Evolutionary conservation across 1,284 basidiomycete species (phyloP), one percentile per base, ranked within the genome.

Genomic region (Sanghuangporus weigelae): DNA sequence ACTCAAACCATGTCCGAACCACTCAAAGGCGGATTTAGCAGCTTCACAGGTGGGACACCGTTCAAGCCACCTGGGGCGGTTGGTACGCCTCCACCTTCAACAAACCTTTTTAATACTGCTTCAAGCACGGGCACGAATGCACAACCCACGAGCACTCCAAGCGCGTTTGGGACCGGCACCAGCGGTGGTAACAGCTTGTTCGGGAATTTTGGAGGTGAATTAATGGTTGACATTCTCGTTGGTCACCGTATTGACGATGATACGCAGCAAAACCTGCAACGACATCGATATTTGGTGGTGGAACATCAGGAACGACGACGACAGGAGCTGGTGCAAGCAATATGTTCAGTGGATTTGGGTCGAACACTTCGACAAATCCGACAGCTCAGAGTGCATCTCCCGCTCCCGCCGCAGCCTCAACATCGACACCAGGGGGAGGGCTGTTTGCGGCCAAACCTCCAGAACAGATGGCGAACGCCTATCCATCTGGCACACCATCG

Each of bases 221-320:
- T 14, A 10, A 26, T 38, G 21, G 21, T 38, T 36, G 2, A 36
- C 16, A 12, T 23, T 12, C 10, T n/a, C 11, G 31, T n/a, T 19
- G 38, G 11, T 21, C 7, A 4, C 26, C 11, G 19, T 46, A 14
- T 44, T 31, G 36, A 16, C 40, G 21, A 26, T 23, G 5, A 38
- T 35, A n/a, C 26, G 68, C 64, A 19, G 60, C 57, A 35, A 66
- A 49, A 48, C 61, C 51, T 53, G 51, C 23, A 14, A 31, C 51
- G 26, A 40, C 65, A 16, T 59, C 61, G 23, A 10, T 67, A 2
- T 70, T 68, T 49, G 69, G 68, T 40, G 61, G 57, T 21, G 59
- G 48, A 26, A 49, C 35, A 38, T 26, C 53, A 21, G 51, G 46
- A n/a, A 40, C 63, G 35, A 55, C 54, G 38, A 51, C 51, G 23